Evolutionary conservation across 1,284 basidiomycete species (phyloP), one percentile per base, ranked within the genome.

Genomic region (Ustilago crameri): DNA sequence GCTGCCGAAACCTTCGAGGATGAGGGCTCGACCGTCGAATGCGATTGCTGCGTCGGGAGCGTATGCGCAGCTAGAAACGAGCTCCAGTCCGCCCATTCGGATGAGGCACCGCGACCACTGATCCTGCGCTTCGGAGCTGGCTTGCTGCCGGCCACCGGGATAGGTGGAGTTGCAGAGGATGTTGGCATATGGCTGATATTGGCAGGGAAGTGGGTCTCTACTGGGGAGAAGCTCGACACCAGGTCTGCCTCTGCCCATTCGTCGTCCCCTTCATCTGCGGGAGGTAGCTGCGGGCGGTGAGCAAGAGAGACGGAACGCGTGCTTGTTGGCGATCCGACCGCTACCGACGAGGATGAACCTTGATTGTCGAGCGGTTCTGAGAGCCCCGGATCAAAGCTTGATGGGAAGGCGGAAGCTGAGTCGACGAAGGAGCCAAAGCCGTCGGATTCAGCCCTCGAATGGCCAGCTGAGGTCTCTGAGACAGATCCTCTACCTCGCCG

Each of bases 381-480:
- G 3, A 61, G 51, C 23, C 47, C 44, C 2, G 60, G 54, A 20
- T 74, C 71, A 27, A 69, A 74, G 49, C 53, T 56, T 18, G 51
- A 51, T 3, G 70, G 61, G 24, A 65, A 61, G 5, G 65, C 44
- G 12, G 57, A 46, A 7, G 61, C 56, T 5, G 71, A 46, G 15
- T 68, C 71, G 48, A 74, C 66, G 17, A 74, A 74, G 48, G 71
- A 74, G 12, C 71, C 66, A 41, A 74, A 74, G 34, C 65, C 71
- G 41, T 74, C 65, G 5, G 65, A 74, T 37, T 60, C 59, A 22
- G 51, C 27, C n/a, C 56, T 32, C 10, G 56, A 50, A 20, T 73
- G 70, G 9, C 53, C 55, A 1, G 41, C 48, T 18, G 57, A 5
- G 9, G 35, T 20, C 41, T 55, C 59, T 14, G 59, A 63, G 37